phyloP scores from a whole-genome alignment of 2,329 filamentous ascomycete genomes.

The Aspergillaceae sp. region DNA sequence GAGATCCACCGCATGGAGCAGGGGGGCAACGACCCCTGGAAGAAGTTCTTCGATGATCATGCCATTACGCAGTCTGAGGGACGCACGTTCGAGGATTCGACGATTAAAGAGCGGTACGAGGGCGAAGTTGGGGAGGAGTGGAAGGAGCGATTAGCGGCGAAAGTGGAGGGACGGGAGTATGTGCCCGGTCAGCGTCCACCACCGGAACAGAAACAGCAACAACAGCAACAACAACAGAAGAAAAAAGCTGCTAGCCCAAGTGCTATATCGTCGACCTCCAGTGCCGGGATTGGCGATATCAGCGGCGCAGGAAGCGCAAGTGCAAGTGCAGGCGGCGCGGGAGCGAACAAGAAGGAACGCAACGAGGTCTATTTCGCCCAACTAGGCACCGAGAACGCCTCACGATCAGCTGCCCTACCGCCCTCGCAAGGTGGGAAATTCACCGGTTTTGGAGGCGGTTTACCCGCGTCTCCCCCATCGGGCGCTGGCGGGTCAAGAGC shows the following conservation, averaged over 20 bases:
- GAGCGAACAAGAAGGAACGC: conserved; percentile 47
- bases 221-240: conserved; percentile 10
- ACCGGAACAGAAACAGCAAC: conserved; percentile 23
- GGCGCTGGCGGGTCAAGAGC: background rate
- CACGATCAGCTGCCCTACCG: conserved; percentile 62
- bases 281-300: conserved; percentile 7
- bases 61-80: conserved; percentile 58
- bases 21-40: conserved; percentile 84
- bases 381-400: conserved; percentile 74
- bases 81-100: conserved; percentile 72
- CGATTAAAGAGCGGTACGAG: conserved; percentile 83
- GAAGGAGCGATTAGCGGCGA: conserved; percentile 80
- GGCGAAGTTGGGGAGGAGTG: conserved; percentile 88
- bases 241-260: conserved; percentile 12
- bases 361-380: conserved; percentile 88
- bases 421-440: conserved; percentile 92
- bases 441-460: conserved; percentile 75
- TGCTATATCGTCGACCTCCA: conserved; percentile 20
- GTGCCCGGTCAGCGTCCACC: conserved; percentile 59
- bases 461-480: conserved; percentile 38
- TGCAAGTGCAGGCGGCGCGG: conserved; percentile 16
- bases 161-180: conserved; percentile 82
- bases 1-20: conserved; percentile 92
- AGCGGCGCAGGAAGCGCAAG: too few species aligned
- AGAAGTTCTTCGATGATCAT: conserved; percentile 73